Percentiles rank a stretch among this genome's conserved stretches.
phyloP scores from a whole-genome alignment of 176 grass and related monocot genomes.

The Zoysia japonica region DNA sequence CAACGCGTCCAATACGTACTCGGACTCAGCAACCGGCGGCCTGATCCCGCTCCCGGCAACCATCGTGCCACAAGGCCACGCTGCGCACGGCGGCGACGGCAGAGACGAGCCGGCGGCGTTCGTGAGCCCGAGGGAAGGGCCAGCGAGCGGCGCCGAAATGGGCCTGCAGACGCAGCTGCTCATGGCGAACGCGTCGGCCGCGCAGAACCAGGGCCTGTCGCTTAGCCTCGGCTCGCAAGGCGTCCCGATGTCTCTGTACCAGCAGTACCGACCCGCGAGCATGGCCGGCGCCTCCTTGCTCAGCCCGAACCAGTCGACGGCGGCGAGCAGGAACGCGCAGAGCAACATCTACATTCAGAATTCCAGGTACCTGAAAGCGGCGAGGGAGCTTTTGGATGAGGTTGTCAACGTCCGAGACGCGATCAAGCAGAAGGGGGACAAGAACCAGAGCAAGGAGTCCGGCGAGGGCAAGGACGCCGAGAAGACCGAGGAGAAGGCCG shows the following conservation, averaged over 20 bases:
- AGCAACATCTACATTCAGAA: slow-evolving; percentile 58
- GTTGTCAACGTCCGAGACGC: slow-evolving; percentile 70
- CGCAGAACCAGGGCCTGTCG: slow-evolving; percentile 74
- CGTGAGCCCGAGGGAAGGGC: slow-evolving; percentile 32
- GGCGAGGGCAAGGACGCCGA: slow-evolving; percentile 58
- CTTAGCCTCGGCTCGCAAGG: slow-evolving; percentile 76
- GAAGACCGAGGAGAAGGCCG: not conserved
- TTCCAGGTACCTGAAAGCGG: slow-evolving; percentile 70
- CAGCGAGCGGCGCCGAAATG: slow-evolving; percentile 36
- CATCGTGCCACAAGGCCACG: slow-evolving; percentile 41
- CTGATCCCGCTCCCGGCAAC: slow-evolving; percentile 56
- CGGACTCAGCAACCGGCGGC: slow-evolving; percentile 46
- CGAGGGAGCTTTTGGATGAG: slow-evolving; percentile 76
- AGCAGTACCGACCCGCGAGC: slow-evolving; percentile 60
- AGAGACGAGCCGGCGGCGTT: slow-evolving; percentile 39
- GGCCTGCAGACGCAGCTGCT: slow-evolving; percentile 65
- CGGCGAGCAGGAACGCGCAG: slow-evolving; percentile 44
- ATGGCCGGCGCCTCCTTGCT: slow-evolving; percentile 42
- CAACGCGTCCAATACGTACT: slow-evolving; percentile 35
- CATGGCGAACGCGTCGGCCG: slow-evolving; percentile 51
- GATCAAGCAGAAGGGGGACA: slow-evolving; percentile 56
- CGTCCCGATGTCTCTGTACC: slow-evolving; percentile 69
- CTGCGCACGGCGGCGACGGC: slow-evolving; percentile 23
- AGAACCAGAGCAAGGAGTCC: slow-evolving; percentile 52
- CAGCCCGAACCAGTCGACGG: slow-evolving; percentile 42